Conservation (phyloP, 2,329 filamentous ascomycete genomes). For the Talaromyces atroroseus region DNA sequence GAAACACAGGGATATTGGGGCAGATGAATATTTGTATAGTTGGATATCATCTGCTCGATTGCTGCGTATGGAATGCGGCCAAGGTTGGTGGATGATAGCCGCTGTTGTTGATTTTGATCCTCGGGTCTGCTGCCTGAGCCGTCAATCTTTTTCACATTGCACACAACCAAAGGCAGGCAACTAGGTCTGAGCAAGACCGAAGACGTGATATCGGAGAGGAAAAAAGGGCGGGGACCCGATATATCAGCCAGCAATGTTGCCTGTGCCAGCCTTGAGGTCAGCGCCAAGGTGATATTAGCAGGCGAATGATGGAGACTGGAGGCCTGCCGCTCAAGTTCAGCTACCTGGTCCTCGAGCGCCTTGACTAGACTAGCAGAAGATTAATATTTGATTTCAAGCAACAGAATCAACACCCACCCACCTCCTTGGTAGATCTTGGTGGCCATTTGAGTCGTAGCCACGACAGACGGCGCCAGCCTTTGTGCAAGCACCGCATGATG, state of each 20-base stretch:
- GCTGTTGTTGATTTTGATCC: neutral
- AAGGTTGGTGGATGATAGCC: neutral
- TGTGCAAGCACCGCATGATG: slow-evolving; percentile 1
- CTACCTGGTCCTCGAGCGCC: neutral
- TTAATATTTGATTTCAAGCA: neutral
- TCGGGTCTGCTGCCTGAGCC: neutral
- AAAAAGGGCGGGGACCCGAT: neutral
- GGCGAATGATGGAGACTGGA: neutral
- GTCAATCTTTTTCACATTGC: neutral
- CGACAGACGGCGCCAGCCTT: slow-evolving; percentile 4
- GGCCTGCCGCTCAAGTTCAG: neutral
- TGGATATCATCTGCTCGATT: slow-evolving; percentile 8
- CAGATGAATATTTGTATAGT: slow-evolving; percentile 10
- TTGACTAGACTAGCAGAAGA: neutral
- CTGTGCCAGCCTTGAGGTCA: neutral
- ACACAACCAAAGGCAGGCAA: neutral
- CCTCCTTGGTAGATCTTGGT: neutral
- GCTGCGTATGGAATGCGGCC: slow-evolving; percentile 4
- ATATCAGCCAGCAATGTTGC: neutral
- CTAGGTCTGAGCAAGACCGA: neutral
- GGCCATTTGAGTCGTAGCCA: neutral
- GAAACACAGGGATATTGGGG: slow-evolving; percentile 14
- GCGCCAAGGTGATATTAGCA: neutral
- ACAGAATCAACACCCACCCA: neutral
- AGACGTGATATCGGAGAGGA: neutral